Evolutionary conservation across 495 filamentous ascomycete species (phyloP).

Genomic region (Penicillium ucsense): DNA sequence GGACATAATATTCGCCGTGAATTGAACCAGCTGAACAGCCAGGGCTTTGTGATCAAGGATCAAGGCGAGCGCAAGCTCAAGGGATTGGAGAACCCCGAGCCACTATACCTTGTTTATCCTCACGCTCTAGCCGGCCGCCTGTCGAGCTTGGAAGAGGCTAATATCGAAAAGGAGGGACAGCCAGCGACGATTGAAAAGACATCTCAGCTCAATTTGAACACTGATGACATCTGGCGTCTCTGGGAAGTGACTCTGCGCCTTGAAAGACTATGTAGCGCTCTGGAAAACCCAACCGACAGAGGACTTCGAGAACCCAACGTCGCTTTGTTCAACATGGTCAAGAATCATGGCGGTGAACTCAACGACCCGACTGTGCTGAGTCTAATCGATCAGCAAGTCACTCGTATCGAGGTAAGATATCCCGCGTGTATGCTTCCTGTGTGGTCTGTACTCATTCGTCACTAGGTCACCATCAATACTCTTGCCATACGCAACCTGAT

Average conservation of each 20-base stretch:
- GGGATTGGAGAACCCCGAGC: conserved; percentile 93
- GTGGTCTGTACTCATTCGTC: not conserved
- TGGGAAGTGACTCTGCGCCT: conserved; percentile 85
- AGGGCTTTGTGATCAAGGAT: conserved; percentile 95
- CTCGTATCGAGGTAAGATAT: conserved; percentile 77
- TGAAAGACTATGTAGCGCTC: conserved; percentile 80
- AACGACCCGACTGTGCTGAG: conserved; percentile 76
- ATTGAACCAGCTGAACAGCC: conserved; percentile 73
- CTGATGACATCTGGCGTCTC: conserved; percentile 74
- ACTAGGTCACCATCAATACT: conserved; percentile 53
- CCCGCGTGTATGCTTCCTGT: not conserved
- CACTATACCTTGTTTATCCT: conserved; percentile 88
- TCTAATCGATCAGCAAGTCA: conserved; percentile 89
- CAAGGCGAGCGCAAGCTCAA: conserved; percentile 91
- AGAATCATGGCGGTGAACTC: conserved; percentile 71
- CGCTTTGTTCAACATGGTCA: conserved; percentile 74
- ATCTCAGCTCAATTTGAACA: conserved; percentile 60
- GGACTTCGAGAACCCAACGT: conserved; percentile 64
- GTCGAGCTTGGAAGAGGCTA: conserved; percentile 45
- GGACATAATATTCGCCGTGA: conserved; percentile 71
- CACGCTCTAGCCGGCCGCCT: conserved; percentile 76
- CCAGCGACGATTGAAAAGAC: conserved; percentile 38
- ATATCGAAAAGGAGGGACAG: conserved; percentile 18
- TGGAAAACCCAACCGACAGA: conserved; percentile 54
- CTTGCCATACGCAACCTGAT: conserved; percentile 57